Conservation (phyloP, 768 basidiomycete genomes). For the Leccinum broughii region DNA sequence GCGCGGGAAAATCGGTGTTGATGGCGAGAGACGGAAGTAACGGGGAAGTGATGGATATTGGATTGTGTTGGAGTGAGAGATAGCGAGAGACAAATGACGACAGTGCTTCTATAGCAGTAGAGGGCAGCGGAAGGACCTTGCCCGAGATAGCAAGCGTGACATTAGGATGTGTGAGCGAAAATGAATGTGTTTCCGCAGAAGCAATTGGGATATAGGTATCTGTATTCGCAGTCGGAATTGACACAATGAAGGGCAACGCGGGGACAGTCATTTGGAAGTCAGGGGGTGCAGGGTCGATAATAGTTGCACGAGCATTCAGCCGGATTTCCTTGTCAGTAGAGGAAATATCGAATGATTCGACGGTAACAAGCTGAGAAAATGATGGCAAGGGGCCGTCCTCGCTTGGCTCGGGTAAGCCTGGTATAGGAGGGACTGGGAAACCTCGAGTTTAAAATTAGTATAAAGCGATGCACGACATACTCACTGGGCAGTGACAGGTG, state of each 20-base stretch:
- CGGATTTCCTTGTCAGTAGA: slow-evolving; percentile 38
- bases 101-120: slow-evolving; percentile 41
- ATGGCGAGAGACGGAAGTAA: slow-evolving; percentile 52
- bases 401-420: slow-evolving; percentile 66
- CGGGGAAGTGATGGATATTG: slow-evolving; percentile 57
- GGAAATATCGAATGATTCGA: slow-evolving; percentile 54
- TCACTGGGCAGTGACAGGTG: slow-evolving; percentile 54
- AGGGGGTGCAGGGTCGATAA: slow-evolving; percentile 57
- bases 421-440: slow-evolving; percentile 57
- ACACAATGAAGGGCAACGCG: slow-evolving; percentile 61
- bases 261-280: slow-evolving; percentile 52
- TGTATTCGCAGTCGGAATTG: slow-evolving; percentile 39
- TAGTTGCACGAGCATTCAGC: slow-evolving; percentile 54
- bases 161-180: slow-evolving; percentile 66
- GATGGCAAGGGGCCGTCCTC: slow-evolving; percentile 50
- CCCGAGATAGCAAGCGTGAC: slow-evolving; percentile 60
- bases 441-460: slow-evolving; percentile 5
- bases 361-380: slow-evolving; percentile 57
- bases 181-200: slow-evolving; percentile 53
- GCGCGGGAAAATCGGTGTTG: slow-evolving; percentile 61
- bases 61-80: slow-evolving; percentile 55
- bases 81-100: slow-evolving; percentile 66
- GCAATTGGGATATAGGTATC: slow-evolving; percentile 47
- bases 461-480: slow-evolving; percentile 23
- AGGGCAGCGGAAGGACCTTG: slow-evolving; percentile 52